Conservation (phyloP, 768 basidiomycete species). For the Pleurotus giganteus region DNA sequence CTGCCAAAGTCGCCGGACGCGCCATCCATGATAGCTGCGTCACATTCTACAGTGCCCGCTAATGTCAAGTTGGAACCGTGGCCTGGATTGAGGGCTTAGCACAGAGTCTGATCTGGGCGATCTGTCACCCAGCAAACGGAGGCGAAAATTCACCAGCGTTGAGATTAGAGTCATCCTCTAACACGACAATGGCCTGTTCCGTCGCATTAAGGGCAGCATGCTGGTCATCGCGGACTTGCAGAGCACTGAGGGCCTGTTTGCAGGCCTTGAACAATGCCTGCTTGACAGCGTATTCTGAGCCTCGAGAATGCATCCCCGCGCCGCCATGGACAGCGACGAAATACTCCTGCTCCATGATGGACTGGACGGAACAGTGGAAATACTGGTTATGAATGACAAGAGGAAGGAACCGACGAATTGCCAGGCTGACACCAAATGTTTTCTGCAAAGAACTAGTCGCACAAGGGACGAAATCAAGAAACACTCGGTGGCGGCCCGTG, state of each 20-base stretch:
- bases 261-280: conserved; percentile 60
- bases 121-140: background rate
- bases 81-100: conserved; percentile 35
- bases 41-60: conserved; percentile 77
- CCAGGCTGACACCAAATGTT: background rate
- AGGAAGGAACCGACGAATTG: conserved; percentile 1
- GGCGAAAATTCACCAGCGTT: conserved; percentile 57
- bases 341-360: conserved; percentile 23
- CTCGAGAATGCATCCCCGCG: conserved; percentile 60
- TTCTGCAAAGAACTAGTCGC: no score
- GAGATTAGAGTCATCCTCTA: conserved; percentile 66
- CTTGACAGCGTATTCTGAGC: conserved; percentile 52
- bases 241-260: conserved; percentile 27
- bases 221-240: conserved; percentile 20
- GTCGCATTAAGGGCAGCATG: conserved; percentile 43
- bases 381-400: no score
- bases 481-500: no score
- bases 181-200: conserved; percentile 47
- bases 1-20: conserved; percentile 52
- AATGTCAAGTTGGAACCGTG: conserved; percentile 78
- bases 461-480: background rate
- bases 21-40: conserved; percentile 70
- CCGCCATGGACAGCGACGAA: conserved; percentile 72
- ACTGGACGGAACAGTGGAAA: no score
- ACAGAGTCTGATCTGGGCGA: background rate